Evolutionary conservation across 2,329 filamentous ascomycete genomes (phyloP).

Genomic region (Ascochyta pisi): DNA sequence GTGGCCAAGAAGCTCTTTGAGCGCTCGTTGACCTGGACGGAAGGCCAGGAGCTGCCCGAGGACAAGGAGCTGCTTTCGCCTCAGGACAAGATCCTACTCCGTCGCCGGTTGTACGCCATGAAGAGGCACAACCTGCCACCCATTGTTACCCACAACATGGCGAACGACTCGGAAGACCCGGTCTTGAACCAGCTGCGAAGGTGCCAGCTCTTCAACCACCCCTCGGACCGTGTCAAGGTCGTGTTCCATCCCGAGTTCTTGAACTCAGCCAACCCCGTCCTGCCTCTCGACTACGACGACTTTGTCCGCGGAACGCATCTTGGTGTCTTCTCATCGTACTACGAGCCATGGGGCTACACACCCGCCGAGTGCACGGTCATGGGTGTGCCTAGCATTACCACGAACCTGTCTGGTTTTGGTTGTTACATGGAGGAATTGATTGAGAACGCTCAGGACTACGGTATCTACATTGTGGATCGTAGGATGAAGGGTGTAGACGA

Average conservation of each 20-base stretch:
- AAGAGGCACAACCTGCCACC: conserved; percentile 89
- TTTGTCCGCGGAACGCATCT: conserved; percentile 97
- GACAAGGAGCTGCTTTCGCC: conserved; percentile 94
- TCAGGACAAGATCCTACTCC: conserved; percentile 90
- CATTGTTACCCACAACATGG: conserved; percentile 99
- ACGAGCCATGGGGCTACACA: conserved; percentile 99
- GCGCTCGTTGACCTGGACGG: conserved; percentile 92
- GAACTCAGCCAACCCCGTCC: conserved; percentile 91
- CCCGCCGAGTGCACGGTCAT: conserved; percentile 98
- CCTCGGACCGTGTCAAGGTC: conserved; percentile 93
- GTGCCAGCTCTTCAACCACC: conserved; percentile 96
- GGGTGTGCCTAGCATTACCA: conserved; percentile 98
- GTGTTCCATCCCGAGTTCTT: conserved; percentile 98
- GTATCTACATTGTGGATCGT: conserved; percentile 98
- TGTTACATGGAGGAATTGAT: conserved; percentile 99
- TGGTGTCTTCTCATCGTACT: conserved; percentile 96
- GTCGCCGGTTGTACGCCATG: conserved; percentile 93
- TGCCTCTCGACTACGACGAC: conserved; percentile 97
- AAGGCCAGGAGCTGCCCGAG: conserved; percentile 90
- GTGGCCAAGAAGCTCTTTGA: conserved; percentile 95
- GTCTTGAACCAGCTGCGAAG: conserved; percentile 95
- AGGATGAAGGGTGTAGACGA: conserved; percentile 95
- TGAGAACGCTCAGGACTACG: conserved; percentile 96
- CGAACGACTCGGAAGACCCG: conserved; percentile 90
- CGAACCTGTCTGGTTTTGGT: conserved; percentile 95